Percentiles rank a stretch among this genome's conserved stretches.
Conservation (phyloP, 495 filamentous ascomycete genomes). For the Penicillium steckii region DNA sequence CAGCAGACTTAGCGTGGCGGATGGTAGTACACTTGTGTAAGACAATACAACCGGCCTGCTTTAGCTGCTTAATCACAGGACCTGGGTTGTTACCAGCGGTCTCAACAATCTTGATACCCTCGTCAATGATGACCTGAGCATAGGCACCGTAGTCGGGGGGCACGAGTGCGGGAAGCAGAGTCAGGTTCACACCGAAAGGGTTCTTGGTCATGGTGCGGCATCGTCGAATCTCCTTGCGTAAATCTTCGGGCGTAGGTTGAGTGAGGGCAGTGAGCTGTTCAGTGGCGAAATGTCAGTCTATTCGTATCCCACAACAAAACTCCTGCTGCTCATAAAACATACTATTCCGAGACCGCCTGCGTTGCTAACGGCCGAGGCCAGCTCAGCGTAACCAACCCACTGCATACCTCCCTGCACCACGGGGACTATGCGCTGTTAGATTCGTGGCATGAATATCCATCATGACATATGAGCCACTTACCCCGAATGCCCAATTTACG, state of each 20-base stretch:
- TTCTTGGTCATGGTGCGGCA: conserved; percentile 81
- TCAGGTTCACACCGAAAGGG: conserved; percentile 96
- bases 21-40: conserved; percentile 99
- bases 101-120: conserved; percentile 92
- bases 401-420: conserved; percentile 99
- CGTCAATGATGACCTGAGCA: conserved; percentile 88
- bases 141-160: conserved; percentile 93
- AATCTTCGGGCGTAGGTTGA: conserved; percentile 87
- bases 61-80: conserved; percentile 85
- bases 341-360: conserved; percentile 89
- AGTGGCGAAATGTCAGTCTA: conserved; percentile 6
- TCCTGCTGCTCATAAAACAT: conserved; percentile 17
- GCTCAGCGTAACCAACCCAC: conserved; percentile 84
- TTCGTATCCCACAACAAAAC: neutral
- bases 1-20: conserved; percentile 84
- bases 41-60: conserved; percentile 72
- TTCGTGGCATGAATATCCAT: neutral
- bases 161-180: conserved; percentile 83
- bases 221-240: conserved; percentile 88
- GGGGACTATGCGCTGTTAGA: conserved; percentile 60
- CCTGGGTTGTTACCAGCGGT: conserved; percentile 95
- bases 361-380: conserved; percentile 91
- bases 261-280: conserved; percentile 85
- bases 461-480: conserved; percentile 34
- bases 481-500: conserved; percentile 82